Percentiles rank a stretch among this genome's conserved stretches.
Conservation (phyloP, 2,329 filamentous ascomycete genomes). For the Fusarium begoniae region DNA sequence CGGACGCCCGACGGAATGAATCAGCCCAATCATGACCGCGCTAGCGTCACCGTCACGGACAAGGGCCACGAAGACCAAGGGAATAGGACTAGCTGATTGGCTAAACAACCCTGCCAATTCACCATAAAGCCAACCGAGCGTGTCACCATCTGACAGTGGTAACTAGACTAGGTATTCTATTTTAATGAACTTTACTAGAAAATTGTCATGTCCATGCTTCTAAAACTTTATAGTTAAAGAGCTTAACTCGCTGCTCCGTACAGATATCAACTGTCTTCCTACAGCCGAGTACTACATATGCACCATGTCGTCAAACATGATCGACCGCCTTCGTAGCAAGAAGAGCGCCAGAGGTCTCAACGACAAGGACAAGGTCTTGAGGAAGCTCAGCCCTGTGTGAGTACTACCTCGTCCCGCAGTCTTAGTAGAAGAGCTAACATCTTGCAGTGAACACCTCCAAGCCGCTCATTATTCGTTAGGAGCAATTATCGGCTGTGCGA, state of each 20-base stretch:
- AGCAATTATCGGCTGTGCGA: background rate
- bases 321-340: background rate
- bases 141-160: background rate
- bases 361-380: background rate
- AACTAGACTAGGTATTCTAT: background rate
- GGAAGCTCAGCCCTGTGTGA: constrained; percentile 21
- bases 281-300: fast-evolving
- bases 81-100: background rate
- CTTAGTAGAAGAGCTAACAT: background rate
- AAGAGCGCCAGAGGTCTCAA: background rate
- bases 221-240: background rate
- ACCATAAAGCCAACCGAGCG: background rate
- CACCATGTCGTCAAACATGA: background rate
- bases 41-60: background rate
- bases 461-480: background rate
- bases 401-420: background rate
- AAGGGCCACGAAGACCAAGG: background rate
- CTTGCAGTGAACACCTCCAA: background rate
- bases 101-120: background rate
- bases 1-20: background rate
- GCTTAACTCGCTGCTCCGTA: background rate
- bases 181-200: background rate
- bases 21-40: background rate
- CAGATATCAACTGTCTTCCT: background rate
- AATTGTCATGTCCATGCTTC: background rate